Evolutionary conservation across 495 filamentous ascomycete genomes (phyloP).

Genomic region (Hamigera avellanea): DNA sequence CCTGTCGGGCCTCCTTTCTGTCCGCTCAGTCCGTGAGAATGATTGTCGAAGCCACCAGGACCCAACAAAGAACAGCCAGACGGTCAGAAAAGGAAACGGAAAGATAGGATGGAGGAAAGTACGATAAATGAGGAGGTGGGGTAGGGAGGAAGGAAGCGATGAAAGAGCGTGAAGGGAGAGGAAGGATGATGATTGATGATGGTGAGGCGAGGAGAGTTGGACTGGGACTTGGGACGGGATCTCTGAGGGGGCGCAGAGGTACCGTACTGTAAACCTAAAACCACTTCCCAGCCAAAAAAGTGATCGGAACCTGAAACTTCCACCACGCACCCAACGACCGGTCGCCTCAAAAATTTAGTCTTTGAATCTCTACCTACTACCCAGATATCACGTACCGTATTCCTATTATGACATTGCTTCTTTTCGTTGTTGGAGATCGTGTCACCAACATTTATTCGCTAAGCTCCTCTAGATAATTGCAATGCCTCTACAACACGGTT

Average conservation of each 20-base stretch:
- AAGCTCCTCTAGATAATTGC: no score
- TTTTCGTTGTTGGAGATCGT: no score
- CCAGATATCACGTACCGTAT: no score
- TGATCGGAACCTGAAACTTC: not conserved
- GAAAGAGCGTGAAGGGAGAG: slow-evolving; percentile 1
- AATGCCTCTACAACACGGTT: no score
- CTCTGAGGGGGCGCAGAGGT: not conserved
- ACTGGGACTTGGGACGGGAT: not conserved
- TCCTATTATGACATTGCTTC: no score
- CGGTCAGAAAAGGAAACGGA: slow-evolving; percentile 1
- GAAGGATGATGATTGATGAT: not conserved
- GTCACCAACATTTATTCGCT: no score
- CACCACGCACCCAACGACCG: no score
- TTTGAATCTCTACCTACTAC: no score
- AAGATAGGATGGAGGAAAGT: slow-evolving; percentile 1
- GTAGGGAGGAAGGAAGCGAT: slow-evolving; percentile 6
- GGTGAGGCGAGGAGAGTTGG: not conserved
- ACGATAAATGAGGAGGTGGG: not conserved
- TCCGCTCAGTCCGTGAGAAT: slow-evolving; percentile 16
- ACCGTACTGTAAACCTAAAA: no score
- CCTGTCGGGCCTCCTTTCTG: slow-evolving; percentile 30
- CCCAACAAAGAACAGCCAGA: not conserved
- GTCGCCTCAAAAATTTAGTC: no score
- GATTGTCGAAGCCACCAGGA: slow-evolving; percentile 1
- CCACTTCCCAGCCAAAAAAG: not conserved